These are phyloP conservation scores for Coemansia sp. DNA, from an alignment of 192 early-diverging fungal genomes.

Conservation along the genomic window DNA sequence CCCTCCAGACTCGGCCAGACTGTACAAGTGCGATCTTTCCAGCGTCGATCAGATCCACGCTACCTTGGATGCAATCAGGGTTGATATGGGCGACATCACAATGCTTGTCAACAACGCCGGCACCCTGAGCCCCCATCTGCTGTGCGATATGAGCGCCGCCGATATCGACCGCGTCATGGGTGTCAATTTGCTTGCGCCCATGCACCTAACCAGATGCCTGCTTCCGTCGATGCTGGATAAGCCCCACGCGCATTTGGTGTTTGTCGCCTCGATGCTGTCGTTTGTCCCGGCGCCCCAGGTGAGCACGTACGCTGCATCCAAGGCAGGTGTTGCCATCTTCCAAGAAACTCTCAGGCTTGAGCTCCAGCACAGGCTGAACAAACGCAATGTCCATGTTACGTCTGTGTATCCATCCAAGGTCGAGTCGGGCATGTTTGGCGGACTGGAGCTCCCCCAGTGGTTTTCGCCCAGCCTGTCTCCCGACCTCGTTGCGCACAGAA, in stretches of 20 bases:
- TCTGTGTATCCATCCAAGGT: constrained; percentile 71
- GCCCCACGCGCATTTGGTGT: constrained; percentile 75
- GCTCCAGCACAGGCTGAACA: constrained; percentile 57
- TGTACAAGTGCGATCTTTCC: constrained; percentile 44
- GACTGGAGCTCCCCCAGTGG: constrained; percentile 57
- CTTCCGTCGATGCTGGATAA: constrained; percentile 67
- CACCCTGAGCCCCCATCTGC: constrained; percentile 59
- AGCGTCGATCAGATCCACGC: constrained; percentile 13
- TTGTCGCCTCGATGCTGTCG: constrained; percentile 29
- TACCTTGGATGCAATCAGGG: constrained; percentile 15
- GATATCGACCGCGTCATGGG: constrained; percentile 63
- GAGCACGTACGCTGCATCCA: constrained; percentile 78
- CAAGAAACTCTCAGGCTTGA: constrained; percentile 80
- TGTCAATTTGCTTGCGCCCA: constrained; percentile 72
- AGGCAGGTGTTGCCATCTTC: constrained; percentile 69
- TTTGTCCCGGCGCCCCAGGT: constrained; percentile 55
- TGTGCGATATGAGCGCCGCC: constrained; percentile 59
- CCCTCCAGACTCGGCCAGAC: constrained; percentile 3
- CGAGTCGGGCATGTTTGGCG: constrained; percentile 74
- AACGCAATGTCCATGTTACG: constrained; percentile 60
- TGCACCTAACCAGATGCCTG: constrained; percentile 67
- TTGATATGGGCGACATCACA: constrained; percentile 67
- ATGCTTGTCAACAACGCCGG: constrained; percentile 85
- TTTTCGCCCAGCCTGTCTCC: constrained; percentile 65
- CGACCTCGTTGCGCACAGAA: constrained; percentile 56